Evolutionary conservation across 371 early-diverging fungal genomes (phyloP).

Genomic region (Syncephalastrum sp.): DNA sequence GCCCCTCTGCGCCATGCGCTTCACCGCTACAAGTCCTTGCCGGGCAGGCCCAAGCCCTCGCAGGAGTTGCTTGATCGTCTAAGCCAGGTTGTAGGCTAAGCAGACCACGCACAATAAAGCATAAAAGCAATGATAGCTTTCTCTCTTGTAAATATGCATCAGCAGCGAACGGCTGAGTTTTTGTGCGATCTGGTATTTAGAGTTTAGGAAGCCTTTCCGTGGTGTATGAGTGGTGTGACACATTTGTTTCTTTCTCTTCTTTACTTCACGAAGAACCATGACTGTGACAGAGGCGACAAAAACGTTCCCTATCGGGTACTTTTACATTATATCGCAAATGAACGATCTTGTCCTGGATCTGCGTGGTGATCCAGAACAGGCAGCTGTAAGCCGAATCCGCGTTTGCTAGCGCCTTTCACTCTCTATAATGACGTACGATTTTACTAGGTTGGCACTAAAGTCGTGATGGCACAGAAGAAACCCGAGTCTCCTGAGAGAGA

Average conservation of each 20-base stretch:
- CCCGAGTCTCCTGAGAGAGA: slow-evolving; percentile 36
- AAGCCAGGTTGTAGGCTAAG: slow-evolving; percentile 3
- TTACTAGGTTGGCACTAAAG: slow-evolving; percentile 23
- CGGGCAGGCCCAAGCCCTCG: slow-evolving; percentile 24
- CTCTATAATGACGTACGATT: not conserved
- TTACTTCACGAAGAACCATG: not conserved
- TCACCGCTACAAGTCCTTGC: slow-evolving; percentile 1
- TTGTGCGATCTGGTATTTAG: no score
- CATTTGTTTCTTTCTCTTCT: not conserved
- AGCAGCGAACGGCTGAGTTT: no score
- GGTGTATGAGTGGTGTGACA: no score
- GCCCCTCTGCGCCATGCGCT: no score
- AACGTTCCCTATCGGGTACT: slow-evolving; percentile 44
- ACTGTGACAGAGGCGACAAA: not conserved
- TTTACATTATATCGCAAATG: slow-evolving; percentile 39
- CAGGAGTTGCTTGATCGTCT: slow-evolving; percentile 33
- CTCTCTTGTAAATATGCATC: no score
- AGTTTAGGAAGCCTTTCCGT: no score
- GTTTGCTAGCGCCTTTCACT: not conserved
- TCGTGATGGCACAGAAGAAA: slow-evolving; percentile 35
- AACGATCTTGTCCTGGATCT: slow-evolving; percentile 37
- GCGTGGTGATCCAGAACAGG: slow-evolving; percentile 14
- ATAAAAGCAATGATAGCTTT: no score
- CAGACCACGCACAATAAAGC: no score
- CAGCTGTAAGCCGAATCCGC: slow-evolving; percentile 6